A percentile compares a stretch with the other conserved stretches of the same genome.
These are phyloP conservation scores for Colletotrichum abscissum DNA, from an alignment of 2,329 filamentous ascomycete genomes.

Conservation along the genomic window DNA sequence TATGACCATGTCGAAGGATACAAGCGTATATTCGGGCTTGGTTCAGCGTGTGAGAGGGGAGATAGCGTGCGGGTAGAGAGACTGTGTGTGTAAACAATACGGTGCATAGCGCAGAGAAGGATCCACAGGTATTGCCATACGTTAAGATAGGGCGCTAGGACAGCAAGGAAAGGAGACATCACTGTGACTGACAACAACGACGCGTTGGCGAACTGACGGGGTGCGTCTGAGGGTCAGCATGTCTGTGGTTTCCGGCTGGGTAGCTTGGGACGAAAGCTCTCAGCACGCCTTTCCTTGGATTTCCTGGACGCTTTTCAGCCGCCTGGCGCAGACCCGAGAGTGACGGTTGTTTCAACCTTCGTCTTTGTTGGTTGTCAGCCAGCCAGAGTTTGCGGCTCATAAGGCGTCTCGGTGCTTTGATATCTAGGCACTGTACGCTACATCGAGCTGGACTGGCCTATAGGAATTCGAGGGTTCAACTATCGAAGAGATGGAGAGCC, in stretches of 20 bases:
- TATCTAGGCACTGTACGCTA: neutral
- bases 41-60: too few relatives aligned
- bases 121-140: too few relatives aligned
- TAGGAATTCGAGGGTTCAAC: too few relatives aligned
- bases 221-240: neutral
- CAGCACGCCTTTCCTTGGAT: neutral
- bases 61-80: too few relatives aligned
- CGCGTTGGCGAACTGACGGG: neutral
- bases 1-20: too few relatives aligned
- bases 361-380: neutral
- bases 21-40: too few relatives aligned
- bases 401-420: neutral
- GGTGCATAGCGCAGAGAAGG: too few relatives aligned
- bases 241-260: neutral
- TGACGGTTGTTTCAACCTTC: constrained; percentile 16
- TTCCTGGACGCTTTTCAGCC: neutral
- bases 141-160: too few relatives aligned
- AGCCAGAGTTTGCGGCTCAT: neutral
- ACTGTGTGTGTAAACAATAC: too few relatives aligned
- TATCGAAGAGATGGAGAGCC: neutral
- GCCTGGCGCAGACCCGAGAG: neutral
- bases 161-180: neutral
- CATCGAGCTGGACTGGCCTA: too few relatives aligned
- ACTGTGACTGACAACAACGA: neutral
- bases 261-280: neutral